Conservation (phyloP, 352 stramenopile genomes). For the Phytopythium sindhum region DNA sequence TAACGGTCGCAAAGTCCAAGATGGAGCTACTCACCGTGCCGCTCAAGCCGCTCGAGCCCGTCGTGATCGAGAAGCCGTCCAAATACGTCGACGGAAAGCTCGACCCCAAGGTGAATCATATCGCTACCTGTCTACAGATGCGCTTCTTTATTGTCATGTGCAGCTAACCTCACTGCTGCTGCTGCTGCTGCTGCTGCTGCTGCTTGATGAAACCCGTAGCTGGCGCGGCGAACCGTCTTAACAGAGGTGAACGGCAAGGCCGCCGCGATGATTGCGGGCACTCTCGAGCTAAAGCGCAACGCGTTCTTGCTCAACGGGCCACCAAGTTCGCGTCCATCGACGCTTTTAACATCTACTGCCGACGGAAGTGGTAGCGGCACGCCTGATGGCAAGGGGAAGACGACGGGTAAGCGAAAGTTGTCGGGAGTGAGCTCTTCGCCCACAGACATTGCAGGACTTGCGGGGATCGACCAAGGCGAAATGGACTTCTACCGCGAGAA, state of each 20-base stretch:
- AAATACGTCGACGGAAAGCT: slow-evolving; percentile 86
- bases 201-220: slow-evolving; percentile 13
- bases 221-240: slow-evolving; percentile 54
- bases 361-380: background rate
- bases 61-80: slow-evolving; percentile 62
- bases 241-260: slow-evolving; percentile 73
- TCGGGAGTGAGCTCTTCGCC: background rate
- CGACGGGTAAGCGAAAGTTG: slow-evolving; percentile 25
- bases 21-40: slow-evolving; percentile 64
- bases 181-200: background rate
- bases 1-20: slow-evolving; percentile 67
- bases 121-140: background rate
- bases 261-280: slow-evolving; percentile 50
- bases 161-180: background rate
- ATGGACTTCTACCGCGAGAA: slow-evolving; percentile 45
- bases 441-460: background rate
- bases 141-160: background rate
- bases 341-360: background rate
- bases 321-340: slow-evolving; percentile 5
- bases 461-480: slow-evolving; percentile 22
- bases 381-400: slow-evolving; percentile 11
- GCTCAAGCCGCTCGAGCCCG: slow-evolving; percentile 68
- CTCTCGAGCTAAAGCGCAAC: slow-evolving; percentile 54
- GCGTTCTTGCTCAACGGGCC: slow-evolving; percentile 51
- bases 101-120: slow-evolving; percentile 48